These are phyloP conservation scores for Moesziomyces sp. DNA, from an alignment of 1,284 basidiomycete genomes.

Conservation along the genomic window DNA sequence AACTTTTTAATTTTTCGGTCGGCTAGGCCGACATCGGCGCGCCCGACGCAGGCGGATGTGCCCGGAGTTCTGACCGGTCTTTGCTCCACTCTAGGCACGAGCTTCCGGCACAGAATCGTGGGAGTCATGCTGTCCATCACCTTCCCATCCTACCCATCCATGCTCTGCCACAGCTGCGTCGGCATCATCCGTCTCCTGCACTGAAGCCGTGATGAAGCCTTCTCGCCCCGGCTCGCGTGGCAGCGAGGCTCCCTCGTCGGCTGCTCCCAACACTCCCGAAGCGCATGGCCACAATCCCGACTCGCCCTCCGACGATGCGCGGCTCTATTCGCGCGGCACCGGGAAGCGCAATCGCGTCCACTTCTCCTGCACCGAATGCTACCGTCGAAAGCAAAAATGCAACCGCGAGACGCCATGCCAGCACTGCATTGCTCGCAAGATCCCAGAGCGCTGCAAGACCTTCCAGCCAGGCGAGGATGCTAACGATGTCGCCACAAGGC, in stretches of 20 bases:
- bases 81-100: too few relatives aligned
- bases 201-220: slow-evolving; percentile 19
- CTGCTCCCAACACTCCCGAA: slow-evolving; percentile 33
- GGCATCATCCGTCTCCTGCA: background rate
- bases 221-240: slow-evolving; percentile 17
- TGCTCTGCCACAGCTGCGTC: background rate
- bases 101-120: too few relatives aligned
- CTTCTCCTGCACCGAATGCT: slow-evolving; percentile 65
- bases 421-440: slow-evolving; percentile 64
- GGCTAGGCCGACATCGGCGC: too few relatives aligned
- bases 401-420: slow-evolving; percentile 64
- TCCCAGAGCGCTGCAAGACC: slow-evolving; percentile 63
- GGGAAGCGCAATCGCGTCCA: slow-evolving; percentile 59
- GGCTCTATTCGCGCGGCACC: slow-evolving; percentile 24
- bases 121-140: background rate
- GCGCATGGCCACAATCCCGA: slow-evolving; percentile 10
- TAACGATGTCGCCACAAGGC: slow-evolving; percentile 52
- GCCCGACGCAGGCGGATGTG: too few relatives aligned
- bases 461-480: slow-evolving; percentile 60
- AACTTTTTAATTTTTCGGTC: too few relatives aligned
- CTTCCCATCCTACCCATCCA: background rate
- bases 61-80: too few relatives aligned
- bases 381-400: slow-evolving; percentile 65
- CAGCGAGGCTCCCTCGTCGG: slow-evolving; percentile 31
- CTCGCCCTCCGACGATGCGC: slow-evolving; percentile 28